phyloP scores from a whole-genome alignment of 768 basidiomycete species.

The Phaffia australis region DNA sequence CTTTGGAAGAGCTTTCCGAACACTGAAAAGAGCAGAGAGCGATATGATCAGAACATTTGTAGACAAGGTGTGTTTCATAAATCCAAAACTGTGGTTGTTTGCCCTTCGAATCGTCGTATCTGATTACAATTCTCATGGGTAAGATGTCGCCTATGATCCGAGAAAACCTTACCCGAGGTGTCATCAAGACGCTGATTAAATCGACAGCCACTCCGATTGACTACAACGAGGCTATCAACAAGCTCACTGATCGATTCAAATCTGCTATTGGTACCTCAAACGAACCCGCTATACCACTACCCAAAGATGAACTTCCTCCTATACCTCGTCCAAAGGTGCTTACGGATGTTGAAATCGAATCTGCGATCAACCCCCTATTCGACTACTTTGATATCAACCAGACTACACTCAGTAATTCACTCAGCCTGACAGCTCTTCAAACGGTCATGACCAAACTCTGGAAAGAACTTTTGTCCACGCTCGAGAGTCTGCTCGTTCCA shows the following conservation, averaged over 20 bases:
- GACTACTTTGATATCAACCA: slow-evolving; percentile 94
- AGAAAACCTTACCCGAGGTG: slow-evolving; percentile 64
- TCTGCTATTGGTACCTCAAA: slow-evolving; percentile 22
- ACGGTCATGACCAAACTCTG: slow-evolving; percentile 87
- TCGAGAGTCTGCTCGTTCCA: slow-evolving; percentile 82
- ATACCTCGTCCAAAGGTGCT: slow-evolving; percentile 38
- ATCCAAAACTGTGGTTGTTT: not conserved
- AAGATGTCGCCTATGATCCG: slow-evolving; percentile 92
- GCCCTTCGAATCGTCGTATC: no score
- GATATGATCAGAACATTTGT: slow-evolving; percentile 95
- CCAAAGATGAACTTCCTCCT: slow-evolving; percentile 21
- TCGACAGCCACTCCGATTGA: slow-evolving; percentile 31
- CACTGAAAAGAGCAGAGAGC: slow-evolving; percentile 77
- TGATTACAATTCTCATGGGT: not conserved
- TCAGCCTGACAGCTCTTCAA: slow-evolving; percentile 61
- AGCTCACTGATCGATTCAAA: slow-evolving; percentile 26
- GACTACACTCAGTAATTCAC: slow-evolving; percentile 74
- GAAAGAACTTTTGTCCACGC: slow-evolving; percentile 82
- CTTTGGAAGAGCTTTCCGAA: slow-evolving; percentile 90
- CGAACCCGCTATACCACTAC: slow-evolving; percentile 21
- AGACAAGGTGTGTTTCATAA: slow-evolving; percentile 61
- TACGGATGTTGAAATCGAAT: slow-evolving; percentile 87
- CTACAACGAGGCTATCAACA: slow-evolving; percentile 28
- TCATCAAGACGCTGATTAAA: slow-evolving; percentile 71
- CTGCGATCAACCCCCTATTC: slow-evolving; percentile 79